These are phyloP conservation scores for Colletotrichum scovillei DNA, from an alignment of 2,329 filamentous ascomycete genomes.

Conservation along the genomic window DNA sequence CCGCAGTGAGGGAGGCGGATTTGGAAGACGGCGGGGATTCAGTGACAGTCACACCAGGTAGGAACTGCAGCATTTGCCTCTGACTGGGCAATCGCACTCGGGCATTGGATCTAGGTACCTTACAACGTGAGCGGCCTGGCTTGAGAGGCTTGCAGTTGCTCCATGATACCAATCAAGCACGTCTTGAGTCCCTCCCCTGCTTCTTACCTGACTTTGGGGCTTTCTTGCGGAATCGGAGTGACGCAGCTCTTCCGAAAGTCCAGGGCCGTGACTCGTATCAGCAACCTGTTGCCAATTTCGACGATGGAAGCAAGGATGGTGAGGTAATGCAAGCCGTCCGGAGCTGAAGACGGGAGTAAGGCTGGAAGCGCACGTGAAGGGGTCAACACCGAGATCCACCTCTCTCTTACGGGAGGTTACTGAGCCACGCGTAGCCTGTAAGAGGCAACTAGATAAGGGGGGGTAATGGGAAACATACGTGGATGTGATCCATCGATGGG, in stretches of 20 bases:
- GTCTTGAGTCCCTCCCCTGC: background rate
- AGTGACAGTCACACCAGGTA: no score
- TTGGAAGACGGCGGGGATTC: no score
- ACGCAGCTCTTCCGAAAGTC: slow-evolving; percentile 1
- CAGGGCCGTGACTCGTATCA: slow-evolving; percentile 12
- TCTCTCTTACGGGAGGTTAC: background rate
- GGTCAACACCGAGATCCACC: background rate
- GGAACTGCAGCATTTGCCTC: no score
- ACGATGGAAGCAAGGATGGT: background rate
- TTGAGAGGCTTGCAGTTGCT: background rate
- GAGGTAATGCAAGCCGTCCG: background rate
- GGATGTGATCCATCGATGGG: background rate
- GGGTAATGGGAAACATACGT: background rate
- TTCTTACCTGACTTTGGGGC: background rate
- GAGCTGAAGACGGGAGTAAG: background rate
- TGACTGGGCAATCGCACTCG: no score
- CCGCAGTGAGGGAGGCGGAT: background rate
- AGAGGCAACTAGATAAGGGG: background rate
- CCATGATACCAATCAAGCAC: background rate
- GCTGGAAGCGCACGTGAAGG: background rate
- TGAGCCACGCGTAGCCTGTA: background rate
- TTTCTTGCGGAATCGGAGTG: background rate
- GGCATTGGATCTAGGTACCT: no score
- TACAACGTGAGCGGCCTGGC: background rate
- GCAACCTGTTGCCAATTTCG: background rate